Evolutionary conservation across 306 rosid genomes (phyloP), one percentile per base, ranked within the genome.

Genomic region (Pueraria montana): DNA sequence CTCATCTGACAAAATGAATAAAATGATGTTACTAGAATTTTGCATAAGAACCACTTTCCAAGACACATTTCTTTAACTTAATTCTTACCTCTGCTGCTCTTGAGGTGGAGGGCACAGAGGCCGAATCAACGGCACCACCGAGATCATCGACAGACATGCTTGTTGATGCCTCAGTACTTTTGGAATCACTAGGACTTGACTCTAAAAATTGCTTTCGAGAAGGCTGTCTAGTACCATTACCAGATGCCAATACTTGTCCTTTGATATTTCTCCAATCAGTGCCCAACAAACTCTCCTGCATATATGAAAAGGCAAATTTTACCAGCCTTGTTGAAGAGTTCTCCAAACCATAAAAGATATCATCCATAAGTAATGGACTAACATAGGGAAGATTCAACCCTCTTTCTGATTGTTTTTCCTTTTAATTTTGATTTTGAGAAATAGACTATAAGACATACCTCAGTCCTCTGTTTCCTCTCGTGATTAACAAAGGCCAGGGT

Each of bases 381-480:
- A 45, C 11, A 32, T 2, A 26, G 20, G 34, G 36, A 69, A 68
- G 52, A 68, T 40, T 38, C 32, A 42, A 42, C 18, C 32, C 11
- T 11, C 27, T 38, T 38, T 17, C 10, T 40, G n/a, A 6, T 20
- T 66, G 3, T 36, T 66, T 66, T n/a, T 66, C 9, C 4, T 40
- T 42, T 42, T 11, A 18, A 3, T 79, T 27, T 53, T 69, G 7
- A 21, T 69, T 68, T 71, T 23, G 27, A 79, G 43, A 62, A 79
- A 42, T 24, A 40, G 42, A 55, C 58, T 70, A 53, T 23, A 36
- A 79, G 71, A 72, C 72, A 53, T 84, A 91, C 99, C 98, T 96
- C 99, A 8, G 88, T 91, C 86, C 97, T 92, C 79, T 92, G 98
- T 84, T 96, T 94, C 84, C 99, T 89, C 84, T 96, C 99, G 80